These are phyloP conservation scores for Phialemoniopsis sp. DNA, from an alignment of 2,329 filamentous ascomycete genomes.

Conservation along the genomic window DNA sequence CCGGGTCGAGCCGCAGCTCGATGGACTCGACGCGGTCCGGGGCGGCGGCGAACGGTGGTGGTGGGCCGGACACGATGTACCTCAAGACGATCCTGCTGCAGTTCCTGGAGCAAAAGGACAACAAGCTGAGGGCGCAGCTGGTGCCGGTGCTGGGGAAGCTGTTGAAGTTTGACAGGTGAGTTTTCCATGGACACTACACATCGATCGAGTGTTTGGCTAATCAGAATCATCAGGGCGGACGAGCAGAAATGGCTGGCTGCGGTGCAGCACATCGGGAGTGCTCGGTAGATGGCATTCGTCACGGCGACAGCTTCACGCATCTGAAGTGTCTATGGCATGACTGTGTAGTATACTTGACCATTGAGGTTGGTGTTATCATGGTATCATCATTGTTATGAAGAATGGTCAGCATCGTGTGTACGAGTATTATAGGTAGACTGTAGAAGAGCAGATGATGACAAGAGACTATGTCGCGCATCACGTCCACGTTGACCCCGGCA, in stretches of 20 bases:
- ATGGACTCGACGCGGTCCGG: constrained; percentile 41
- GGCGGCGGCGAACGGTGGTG: constrained; percentile 19
- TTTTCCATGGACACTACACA: too few relatives aligned
- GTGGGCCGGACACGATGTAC: constrained; percentile 54
- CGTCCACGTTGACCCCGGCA: too few relatives aligned
- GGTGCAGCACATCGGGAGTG: constrained; percentile 52
- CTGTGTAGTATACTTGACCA: neutral
- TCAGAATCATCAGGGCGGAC: constrained; percentile 60
- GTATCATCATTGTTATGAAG: too few relatives aligned
- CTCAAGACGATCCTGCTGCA: constrained; percentile 78
- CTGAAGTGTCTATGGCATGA: too few relatives aligned
- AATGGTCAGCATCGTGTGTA: too few relatives aligned
- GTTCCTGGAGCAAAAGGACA: constrained; percentile 78
- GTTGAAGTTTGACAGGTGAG: constrained; percentile 72
- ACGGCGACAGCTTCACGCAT: too few relatives aligned
- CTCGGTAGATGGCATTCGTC: constrained; percentile 13
- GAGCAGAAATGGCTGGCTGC: constrained; percentile 85
- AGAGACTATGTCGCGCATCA: too few relatives aligned
- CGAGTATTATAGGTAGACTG: too few relatives aligned
- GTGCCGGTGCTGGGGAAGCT: constrained; percentile 75
- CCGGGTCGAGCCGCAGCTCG: constrained; percentile 35
- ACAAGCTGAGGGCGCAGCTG: constrained; percentile 68
- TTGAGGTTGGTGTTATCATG: too few relatives aligned
- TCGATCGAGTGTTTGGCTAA: too few relatives aligned
- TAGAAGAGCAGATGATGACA: too few relatives aligned